Conservation (phyloP, 148 eudicot genomes). For the Fagopyrum tataricum region DNA sequence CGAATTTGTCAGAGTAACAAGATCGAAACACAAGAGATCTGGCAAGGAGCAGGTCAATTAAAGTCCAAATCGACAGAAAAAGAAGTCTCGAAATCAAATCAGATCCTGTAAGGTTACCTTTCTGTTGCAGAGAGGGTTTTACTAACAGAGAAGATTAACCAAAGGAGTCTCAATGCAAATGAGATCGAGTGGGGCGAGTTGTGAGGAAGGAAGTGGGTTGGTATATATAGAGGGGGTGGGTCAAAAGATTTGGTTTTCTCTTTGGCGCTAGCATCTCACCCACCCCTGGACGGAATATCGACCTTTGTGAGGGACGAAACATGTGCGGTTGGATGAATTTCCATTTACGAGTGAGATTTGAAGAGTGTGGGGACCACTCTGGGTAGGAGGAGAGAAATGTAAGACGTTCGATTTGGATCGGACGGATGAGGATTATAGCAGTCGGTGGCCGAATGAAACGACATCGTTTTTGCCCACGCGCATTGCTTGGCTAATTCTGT, state of each 20-base stretch:
- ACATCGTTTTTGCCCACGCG: background rate
- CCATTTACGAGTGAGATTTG: background rate
- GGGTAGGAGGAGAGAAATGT: background rate
- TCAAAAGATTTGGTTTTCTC: background rate
- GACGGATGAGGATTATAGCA: background rate
- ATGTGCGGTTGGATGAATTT: background rate
- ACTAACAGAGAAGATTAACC: background rate
- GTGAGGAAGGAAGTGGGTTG: background rate
- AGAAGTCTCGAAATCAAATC: background rate
- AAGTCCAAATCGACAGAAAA: background rate
- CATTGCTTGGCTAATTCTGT: background rate
- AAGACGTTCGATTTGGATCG: background rate
- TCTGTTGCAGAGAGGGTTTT: background rate
- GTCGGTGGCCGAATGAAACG: conserved; percentile 2
- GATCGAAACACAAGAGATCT: background rate
- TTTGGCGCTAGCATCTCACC: background rate
- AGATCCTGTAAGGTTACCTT: conserved; percentile 2
- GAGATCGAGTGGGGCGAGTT: background rate
- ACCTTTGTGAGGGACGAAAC: background rate
- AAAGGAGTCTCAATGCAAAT: background rate
- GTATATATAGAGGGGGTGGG: background rate
- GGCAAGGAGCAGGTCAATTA: background rate
- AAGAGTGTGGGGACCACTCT: background rate
- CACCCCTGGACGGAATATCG: conserved; percentile 6
- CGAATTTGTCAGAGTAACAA: background rate